Percentiles rank a stretch among this genome's conserved stretches.
phyloP scores from a whole-genome alignment of 768 basidiomycete species.

The Termitomyces sp. region DNA sequence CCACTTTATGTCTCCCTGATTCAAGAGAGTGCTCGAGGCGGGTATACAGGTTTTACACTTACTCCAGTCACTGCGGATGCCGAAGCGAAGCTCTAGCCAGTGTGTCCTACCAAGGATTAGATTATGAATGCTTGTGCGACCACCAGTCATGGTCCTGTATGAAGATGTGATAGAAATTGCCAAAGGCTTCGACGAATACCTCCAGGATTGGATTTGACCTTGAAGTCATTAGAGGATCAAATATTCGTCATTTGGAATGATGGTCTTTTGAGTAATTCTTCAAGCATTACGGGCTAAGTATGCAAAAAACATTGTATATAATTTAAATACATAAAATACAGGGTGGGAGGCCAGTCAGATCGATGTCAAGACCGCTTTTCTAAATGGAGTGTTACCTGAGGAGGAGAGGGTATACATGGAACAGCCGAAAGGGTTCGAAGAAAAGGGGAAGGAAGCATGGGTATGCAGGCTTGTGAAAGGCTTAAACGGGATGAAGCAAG shows the following conservation, averaged over 20 bases:
- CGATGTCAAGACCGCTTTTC: no score
- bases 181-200: neutral
- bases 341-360: no score
- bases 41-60: constrained; percentile 13
- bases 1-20: constrained; percentile 14
- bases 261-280: no score
- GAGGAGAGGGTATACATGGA: no score
- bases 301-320: no score
- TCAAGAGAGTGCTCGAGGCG: constrained; percentile 15
- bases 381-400: no score
- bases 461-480: no score
- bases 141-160: neutral
- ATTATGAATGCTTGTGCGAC: neutral
- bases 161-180: neutral
- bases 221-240: neutral
- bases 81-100: neutral
- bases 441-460: no score
- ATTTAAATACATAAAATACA: no score
- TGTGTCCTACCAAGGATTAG: neutral
- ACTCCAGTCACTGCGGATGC: neutral
- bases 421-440: no score
- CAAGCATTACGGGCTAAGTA: no score
- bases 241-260: neutral
- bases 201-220: neutral
- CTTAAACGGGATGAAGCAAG: no score